Evolutionary conservation across 2,329 filamentous ascomycete species (phyloP).

Genomic region (Thielaviopsis populi): DNA sequence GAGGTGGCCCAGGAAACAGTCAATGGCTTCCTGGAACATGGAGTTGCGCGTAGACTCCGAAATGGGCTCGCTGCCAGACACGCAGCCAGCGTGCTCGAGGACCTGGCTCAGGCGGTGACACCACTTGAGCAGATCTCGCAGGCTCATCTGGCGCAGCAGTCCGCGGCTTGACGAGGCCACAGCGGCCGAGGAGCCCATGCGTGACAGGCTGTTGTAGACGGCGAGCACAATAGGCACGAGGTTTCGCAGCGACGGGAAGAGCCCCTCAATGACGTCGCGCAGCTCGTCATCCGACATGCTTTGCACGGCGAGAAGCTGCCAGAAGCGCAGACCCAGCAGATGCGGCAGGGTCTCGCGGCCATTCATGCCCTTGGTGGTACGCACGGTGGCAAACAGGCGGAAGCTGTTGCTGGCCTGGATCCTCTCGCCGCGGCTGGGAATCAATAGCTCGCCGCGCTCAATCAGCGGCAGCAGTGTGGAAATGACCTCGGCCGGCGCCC

Average conservation of each 20-base stretch:
- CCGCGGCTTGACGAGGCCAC: slow-evolving; percentile 31
- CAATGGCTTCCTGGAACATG: slow-evolving; percentile 85
- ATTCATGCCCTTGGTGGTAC: slow-evolving; percentile 55
- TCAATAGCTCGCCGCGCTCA: slow-evolving; percentile 77
- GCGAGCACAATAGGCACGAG: slow-evolving; percentile 44
- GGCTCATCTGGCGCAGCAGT: slow-evolving; percentile 42
- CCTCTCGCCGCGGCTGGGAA: slow-evolving; percentile 75
- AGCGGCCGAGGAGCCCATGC: slow-evolving; percentile 23
- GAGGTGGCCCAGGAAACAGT: slow-evolving; percentile 78
- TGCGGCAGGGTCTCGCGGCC: slow-evolving; percentile 52
- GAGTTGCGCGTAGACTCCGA: slow-evolving; percentile 59
- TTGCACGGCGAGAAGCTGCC: slow-evolving; percentile 60
- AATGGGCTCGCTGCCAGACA: slow-evolving; percentile 53
- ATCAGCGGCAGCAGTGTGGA: slow-evolving; percentile 86
- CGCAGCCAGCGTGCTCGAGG: slow-evolving; percentile 45
- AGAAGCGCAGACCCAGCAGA: slow-evolving; percentile 73
- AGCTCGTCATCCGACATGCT: slow-evolving; percentile 56
- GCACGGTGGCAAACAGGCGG: slow-evolving; percentile 79
- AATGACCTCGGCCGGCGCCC: slow-evolving; percentile 86
- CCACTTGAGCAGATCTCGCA: slow-evolving; percentile 82
- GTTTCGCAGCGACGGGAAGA: slow-evolving; percentile 54
- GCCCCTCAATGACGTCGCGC: slow-evolving; percentile 53
- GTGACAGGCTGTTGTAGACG: slow-evolving; percentile 41
- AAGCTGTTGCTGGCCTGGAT: slow-evolving; percentile 75
- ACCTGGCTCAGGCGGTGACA: slow-evolving; percentile 60